A percentile compares a stretch with the other conserved stretches of the same genome.
Evolutionary conservation across 306 rosid species (phyloP).

Genomic region (Neltuma alba): DNA sequence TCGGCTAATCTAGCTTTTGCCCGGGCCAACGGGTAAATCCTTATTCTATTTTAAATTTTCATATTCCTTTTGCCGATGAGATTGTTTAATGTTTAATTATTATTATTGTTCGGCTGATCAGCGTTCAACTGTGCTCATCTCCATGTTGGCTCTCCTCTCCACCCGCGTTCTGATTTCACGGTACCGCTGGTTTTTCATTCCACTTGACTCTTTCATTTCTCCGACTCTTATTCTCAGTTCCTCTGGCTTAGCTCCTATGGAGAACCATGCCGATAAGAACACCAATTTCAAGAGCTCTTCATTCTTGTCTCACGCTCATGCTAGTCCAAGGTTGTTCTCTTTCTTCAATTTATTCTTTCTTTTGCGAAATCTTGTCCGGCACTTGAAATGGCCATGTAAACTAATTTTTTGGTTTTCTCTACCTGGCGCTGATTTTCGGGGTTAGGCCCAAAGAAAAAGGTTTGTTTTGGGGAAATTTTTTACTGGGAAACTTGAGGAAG

Average conservation of each 20-base stretch:
- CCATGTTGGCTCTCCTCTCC: conserved; percentile 49
- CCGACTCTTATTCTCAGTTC: conserved; percentile 10
- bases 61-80: neutral
- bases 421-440: neutral
- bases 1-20: no score
- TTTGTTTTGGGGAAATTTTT: neutral
- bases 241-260: conserved; percentile 42
- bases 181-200: conserved; percentile 44
- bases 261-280: conserved; percentile 13
- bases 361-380: neutral
- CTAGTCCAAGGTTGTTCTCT: conserved; percentile 44
- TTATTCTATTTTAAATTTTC: no score
- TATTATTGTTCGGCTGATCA: neutral
- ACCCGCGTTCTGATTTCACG: conserved; percentile 43
- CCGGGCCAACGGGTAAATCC: no score
- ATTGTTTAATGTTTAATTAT: neutral
- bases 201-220: conserved; percentile 36
- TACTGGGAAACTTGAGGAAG: neutral
- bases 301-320: conserved; percentile 49
- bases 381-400: neutral
- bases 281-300: conserved; percentile 33
- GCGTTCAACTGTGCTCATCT: neutral
- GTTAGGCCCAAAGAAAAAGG: neutral
- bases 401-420: neutral
- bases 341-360: neutral